These are phyloP conservation scores for Circinella minor DNA, from an alignment of 371 early-diverging fungal genomes.

Conservation along the genomic window DNA sequence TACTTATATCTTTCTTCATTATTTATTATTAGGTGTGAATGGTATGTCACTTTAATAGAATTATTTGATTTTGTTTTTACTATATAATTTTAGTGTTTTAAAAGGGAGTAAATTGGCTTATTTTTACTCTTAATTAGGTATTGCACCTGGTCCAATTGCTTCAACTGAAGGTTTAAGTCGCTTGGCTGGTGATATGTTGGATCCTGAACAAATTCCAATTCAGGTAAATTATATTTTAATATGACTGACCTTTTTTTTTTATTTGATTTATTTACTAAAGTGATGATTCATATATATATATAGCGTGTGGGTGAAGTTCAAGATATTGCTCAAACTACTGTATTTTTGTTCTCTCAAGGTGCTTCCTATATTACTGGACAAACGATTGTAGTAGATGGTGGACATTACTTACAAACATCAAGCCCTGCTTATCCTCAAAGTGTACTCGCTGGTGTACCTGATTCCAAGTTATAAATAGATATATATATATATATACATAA, in stretches of 20 bases:
- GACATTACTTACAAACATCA: constrained; percentile 54
- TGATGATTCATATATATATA: not conserved
- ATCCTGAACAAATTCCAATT: constrained; percentile 29
- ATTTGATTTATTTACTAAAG: too few species aligned
- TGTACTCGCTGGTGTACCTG: constrained; percentile 19
- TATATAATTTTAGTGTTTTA: too few species aligned
- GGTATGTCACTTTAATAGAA: too few species aligned
- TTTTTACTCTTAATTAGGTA: constrained; percentile 17
- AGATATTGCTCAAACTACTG: constrained; percentile 76
- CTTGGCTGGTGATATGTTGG: constrained; percentile 32
- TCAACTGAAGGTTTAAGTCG: constrained; percentile 10
- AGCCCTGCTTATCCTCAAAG: constrained; percentile 30
- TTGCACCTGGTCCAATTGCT: constrained; percentile 56
- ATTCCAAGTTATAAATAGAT: constrained; percentile 1
- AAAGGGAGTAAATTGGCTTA: too few species aligned
- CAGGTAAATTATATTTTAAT: constrained; percentile 27
- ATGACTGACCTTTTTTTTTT: not conserved
- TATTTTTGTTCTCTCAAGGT: constrained; percentile 72
- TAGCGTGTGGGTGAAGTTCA: constrained; percentile 59
- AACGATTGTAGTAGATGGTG: constrained; percentile 79
- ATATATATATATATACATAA: too few species aligned
- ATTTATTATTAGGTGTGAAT: constrained; percentile 17
- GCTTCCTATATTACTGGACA: constrained; percentile 64
- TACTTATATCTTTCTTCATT: not conserved
- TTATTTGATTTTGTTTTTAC: too few species aligned